Conservation (phyloP, 257 asterid species). For the Solanum dulcamara region DNA sequence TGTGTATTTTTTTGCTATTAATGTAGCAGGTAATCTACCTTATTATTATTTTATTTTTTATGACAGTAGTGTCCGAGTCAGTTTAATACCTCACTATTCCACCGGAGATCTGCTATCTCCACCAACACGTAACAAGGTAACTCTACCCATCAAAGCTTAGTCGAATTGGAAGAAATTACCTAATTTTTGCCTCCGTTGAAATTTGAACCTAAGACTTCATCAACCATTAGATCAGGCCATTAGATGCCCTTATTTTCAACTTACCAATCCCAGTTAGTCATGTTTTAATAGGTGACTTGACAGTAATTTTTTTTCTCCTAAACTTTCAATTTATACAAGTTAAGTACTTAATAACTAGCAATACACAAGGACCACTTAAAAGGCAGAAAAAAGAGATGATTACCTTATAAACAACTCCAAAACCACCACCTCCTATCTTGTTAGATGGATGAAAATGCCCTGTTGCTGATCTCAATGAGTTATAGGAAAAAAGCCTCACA, state of each 20-base stretch:
- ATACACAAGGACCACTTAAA: neutral
- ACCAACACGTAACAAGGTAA: neutral
- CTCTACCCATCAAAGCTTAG: neutral
- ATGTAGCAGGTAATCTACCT: neutral
- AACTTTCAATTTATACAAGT: neutral
- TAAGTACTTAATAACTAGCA: neutral
- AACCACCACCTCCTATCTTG: conserved; percentile 78
- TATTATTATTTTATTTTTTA: neutral
- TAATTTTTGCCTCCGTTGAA: neutral
- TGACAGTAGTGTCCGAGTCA: neutral
- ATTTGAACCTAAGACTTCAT: neutral
- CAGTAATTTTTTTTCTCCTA: no score
- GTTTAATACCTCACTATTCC: neutral
- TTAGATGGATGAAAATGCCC: conserved; percentile 49
- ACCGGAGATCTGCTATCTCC: neutral
- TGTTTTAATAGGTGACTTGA: neutral
- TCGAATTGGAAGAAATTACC: neutral
- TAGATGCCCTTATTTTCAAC: neutral
- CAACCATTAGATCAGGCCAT: neutral
- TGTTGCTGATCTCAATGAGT: conserved; percentile 65
- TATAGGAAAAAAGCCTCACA: conserved; percentile 43
- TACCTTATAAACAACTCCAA: conserved; percentile 69
- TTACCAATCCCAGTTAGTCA: neutral
- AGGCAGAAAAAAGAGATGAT: neutral
- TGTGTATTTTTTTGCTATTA: neutral